Evolutionary conservation across 345 rosid genomes (phyloP), one percentile per base, ranked within the genome.

Genomic region (Sonneratia caseolaris): DNA sequence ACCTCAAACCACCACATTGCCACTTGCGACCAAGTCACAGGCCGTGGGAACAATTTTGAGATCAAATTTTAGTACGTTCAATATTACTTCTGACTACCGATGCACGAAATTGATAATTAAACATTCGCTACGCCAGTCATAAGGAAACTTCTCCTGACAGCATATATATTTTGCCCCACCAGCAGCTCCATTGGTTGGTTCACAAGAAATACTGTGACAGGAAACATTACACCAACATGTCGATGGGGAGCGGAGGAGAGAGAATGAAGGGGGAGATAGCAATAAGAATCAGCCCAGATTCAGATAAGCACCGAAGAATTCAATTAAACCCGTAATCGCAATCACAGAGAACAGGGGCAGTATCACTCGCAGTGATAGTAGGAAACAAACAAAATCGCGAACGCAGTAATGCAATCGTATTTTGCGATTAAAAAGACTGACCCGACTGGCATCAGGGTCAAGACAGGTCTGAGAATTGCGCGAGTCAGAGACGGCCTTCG

Each of bases 401-500:
- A 10, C 4, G 32, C 64, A 57, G 64, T 11, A 21, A 57, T n/a
- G 35, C 32, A 55, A 5, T 55, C 22, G 18, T 13, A 21, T 4
- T 21, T 21, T 4, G 35, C 32, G 32, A 57, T 51, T 3, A 24
- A 35, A 21, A 40, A 73, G 51, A 74, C 95, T 84, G 51, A 93
- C 98, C 68, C 96, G 86, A 77, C 98, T 93, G 5, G 98, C 98
- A 64, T 93, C 98, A 67, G 98, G 98, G 76, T 93, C 98, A 73
- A 93, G 98, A 73, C 98, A 93, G 3, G 98, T 93, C 82, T 89
- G 97, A 4, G 98, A 88, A 75, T 85, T 91, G 68, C 73, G 84
- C 43, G 98, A 91, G 82, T 93, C 98, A 0, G 98, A 91, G 53
- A 93, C 98, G 0, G 98, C 98, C 49, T 82, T 85, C 12, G 98